These are phyloP conservation scores for Paramyrothecium sp. DNA, from an alignment of 2,329 filamentous ascomycete genomes.

Conservation along the genomic window DNA sequence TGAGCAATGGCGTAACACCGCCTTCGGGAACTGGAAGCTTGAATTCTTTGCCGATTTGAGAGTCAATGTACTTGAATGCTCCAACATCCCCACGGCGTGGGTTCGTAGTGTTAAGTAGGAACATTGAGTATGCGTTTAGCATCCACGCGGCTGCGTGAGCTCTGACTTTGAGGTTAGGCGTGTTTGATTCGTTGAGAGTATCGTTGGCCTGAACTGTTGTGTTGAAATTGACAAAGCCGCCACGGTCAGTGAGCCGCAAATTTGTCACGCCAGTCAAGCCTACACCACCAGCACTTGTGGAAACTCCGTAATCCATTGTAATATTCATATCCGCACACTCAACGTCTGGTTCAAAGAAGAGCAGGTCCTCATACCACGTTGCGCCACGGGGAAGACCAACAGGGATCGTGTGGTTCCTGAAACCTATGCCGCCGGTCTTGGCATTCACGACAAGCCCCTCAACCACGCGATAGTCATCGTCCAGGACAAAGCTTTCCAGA, in stretches of 20 bases:
- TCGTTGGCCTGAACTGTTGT: constrained; percentile 31
- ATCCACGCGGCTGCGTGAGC: constrained; percentile 41
- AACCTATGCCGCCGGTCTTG: constrained; percentile 36
- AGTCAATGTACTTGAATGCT: constrained; percentile 35
- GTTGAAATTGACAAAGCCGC: constrained; percentile 38
- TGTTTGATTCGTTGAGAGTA: constrained; percentile 5
- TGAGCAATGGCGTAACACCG: not conserved
- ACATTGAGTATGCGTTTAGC: constrained; percentile 35
- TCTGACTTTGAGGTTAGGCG: constrained; percentile 15
- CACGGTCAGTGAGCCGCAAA: constrained; percentile 34
- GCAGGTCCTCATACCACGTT: constrained; percentile 42
- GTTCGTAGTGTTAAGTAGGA: constrained; percentile 35
- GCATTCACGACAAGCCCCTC: constrained; percentile 43
- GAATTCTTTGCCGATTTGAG: constrained; percentile 30
- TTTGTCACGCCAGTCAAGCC: not conserved
- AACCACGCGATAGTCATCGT: constrained; percentile 17
- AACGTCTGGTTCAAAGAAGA: constrained; percentile 44
- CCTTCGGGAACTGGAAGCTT: constrained; percentile 13
- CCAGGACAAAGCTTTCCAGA: constrained; percentile 5
- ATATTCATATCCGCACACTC: constrained; percentile 41
- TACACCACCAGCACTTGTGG: not conserved
- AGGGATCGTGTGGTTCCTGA: constrained; percentile 41
- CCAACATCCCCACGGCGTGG: constrained; percentile 4
- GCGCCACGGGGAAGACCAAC: constrained; percentile 4
- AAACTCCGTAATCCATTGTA: constrained; percentile 36